Evolutionary conservation across 1,284 basidiomycete species (phyloP), one percentile per base, ranked within the genome.

Genomic region (Pseudozyma sp.): DNA sequence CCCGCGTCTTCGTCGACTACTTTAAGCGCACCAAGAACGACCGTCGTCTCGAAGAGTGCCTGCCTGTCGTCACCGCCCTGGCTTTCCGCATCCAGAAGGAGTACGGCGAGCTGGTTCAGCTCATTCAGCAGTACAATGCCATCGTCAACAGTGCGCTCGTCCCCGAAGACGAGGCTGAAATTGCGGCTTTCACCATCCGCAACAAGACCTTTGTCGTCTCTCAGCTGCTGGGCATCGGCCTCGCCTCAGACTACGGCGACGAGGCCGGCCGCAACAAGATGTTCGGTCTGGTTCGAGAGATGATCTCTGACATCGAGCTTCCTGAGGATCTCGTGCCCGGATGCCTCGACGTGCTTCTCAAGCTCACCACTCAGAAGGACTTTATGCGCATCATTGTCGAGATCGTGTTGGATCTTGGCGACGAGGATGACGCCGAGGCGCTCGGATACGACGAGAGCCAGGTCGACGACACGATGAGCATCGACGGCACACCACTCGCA

Each of bases 301-400:
- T 83, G 79, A 89, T 97, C 24, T 90, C 91, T 1, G 91, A 95
- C 81, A 89, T 91, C 10, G 86, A 88, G 13, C 88, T 98, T 0
- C 94, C 95, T 0, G 90, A 92, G 40, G 86, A 88, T 3, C 88
- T 98, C 10, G 90, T 97, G 48, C 89, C 92, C 7, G 88, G 88
- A 9, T 94, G 92, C 83, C 87, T 97, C 47, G 96, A 99, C 81
- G 90, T 98, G 10, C 86, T 99, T 48, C 89, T 91, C 71, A 91
- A 90, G 79, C 91, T 97, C 37, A 90, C 92, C 34, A 89, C 92
- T 34, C 95, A 99, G 85, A 88, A 91, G 11, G 96, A 98, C 82
- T 88, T 98, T 51, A 94, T 98, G 82, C 90, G 94, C 2, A 90
- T 99, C 33, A 90, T 97, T 3, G 95, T 98, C 24, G 96, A 99